Evolutionary conservation across 2,329 filamentous ascomycete species (phyloP).

Genomic region (Aspergillus terreus): DNA sequence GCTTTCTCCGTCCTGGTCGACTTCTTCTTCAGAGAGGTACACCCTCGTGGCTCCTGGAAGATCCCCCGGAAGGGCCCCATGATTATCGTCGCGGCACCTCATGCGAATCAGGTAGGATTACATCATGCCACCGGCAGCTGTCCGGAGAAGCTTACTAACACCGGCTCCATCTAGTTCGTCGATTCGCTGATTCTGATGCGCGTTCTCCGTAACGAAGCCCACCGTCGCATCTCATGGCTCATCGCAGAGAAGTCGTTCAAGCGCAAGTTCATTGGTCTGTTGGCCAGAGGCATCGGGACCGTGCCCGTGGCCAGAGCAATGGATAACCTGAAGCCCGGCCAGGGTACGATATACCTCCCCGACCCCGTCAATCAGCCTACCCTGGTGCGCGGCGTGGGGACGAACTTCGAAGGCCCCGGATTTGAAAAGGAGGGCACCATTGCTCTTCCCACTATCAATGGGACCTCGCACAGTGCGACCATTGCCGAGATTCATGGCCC

Average conservation of each 20-base stretch:
- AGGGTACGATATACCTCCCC: conserved; percentile 81
- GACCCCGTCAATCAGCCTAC: conserved; percentile 82
- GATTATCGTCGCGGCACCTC: conserved; percentile 92
- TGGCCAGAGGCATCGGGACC: conserved; percentile 78
- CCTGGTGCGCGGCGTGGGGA: conserved; percentile 73
- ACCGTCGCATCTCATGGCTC: conserved; percentile 84
- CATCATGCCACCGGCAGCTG: background rate
- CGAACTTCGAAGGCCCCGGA: conserved; percentile 70
- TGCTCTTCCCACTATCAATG: conserved; percentile 80
- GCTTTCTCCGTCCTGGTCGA: conserved; percentile 69
- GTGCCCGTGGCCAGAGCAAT: conserved; percentile 92
- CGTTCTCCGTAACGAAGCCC: conserved; percentile 79
- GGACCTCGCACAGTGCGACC: conserved; percentile 74
- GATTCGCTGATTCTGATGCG: conserved; percentile 92
- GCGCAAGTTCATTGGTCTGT: conserved; percentile 80
- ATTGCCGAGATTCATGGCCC: conserved; percentile 76
- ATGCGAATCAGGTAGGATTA: conserved; percentile 78
- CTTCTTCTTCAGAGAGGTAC: conserved; percentile 96
- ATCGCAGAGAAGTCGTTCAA: conserved; percentile 95
- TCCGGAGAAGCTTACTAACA: conserved; percentile 2
- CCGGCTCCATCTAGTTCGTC: conserved; percentile 64
- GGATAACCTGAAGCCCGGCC: conserved; percentile 76
- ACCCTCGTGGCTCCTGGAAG: conserved; percentile 92
- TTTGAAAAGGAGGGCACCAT: conserved; percentile 77
- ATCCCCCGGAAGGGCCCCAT: conserved; percentile 84